A percentile compares a stretch with the other conserved stretches of the same genome.
Conservation (phyloP, 192 early-diverging fungal species). For the Geranomyces variabilis region DNA sequence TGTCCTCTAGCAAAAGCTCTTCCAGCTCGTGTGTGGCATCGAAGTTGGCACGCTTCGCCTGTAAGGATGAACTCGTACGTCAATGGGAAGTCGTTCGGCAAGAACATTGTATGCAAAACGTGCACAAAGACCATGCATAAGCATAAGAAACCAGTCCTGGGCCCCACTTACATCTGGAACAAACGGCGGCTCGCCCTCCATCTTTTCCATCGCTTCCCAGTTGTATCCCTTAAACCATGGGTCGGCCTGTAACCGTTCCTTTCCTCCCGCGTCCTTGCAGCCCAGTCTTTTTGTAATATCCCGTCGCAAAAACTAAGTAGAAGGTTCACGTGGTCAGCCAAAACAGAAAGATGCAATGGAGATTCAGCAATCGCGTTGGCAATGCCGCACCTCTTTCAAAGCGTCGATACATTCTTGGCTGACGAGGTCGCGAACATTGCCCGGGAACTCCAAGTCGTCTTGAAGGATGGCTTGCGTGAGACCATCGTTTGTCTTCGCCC, state of each 20-base stretch:
- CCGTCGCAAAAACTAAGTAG: conserved; percentile 46
- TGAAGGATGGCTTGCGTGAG: conserved; percentile 72
- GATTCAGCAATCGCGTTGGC: no score
- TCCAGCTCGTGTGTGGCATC: conserved; percentile 96
- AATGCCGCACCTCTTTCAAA: conserved; percentile 10
- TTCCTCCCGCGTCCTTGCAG: conserved; percentile 68
- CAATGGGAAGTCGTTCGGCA: neutral
- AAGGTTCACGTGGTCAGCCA: neutral
- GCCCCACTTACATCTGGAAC: conserved; percentile 63
- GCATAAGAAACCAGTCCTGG: no score
- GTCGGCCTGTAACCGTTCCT: conserved; percentile 69
- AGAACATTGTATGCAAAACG: neutral
- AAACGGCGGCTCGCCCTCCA: conserved; percentile 77
- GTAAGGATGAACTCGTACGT: neutral
- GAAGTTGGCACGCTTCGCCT: conserved; percentile 89
- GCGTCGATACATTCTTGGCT: conserved; percentile 25
- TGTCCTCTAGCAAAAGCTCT: conserved; percentile 95
- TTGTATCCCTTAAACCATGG: conserved; percentile 79
- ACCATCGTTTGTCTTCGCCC: conserved; percentile 73
- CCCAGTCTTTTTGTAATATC: conserved; percentile 80
- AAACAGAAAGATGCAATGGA: conserved; percentile 32
- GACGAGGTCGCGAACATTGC: conserved; percentile 42
- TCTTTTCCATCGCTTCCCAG: conserved; percentile 76
- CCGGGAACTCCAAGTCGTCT: conserved; percentile 70
- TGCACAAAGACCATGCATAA: neutral